Conservation (phyloP, 805 yeast species). For the Suhomyces prunicola region DNA sequence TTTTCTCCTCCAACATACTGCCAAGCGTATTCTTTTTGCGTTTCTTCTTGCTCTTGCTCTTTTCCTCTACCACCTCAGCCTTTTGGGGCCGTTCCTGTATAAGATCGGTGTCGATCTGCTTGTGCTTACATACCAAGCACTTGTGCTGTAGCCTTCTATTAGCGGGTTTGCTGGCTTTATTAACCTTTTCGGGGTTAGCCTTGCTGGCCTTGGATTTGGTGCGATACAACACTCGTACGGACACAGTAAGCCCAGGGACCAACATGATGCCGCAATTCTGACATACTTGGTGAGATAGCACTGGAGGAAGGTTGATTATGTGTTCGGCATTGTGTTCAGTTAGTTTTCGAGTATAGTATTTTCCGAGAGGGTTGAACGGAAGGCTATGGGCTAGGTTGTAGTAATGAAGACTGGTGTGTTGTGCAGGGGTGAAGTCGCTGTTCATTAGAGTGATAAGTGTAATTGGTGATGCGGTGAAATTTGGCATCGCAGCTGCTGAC, state of each 20-base stretch:
- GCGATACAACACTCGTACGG: constrained; percentile 19
- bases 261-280: constrained; percentile 27
- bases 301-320: constrained; percentile 27
- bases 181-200: neutral
- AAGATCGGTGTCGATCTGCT: constrained; percentile 5
- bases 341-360: constrained; percentile 21
- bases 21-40: constrained; percentile 44
- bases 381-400: constrained; percentile 28
- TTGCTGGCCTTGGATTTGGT: constrained; percentile 3
- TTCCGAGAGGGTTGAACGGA: constrained; percentile 24
- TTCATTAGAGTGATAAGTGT: neutral
- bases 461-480: neutral
- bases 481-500: neutral
- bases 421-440: constrained; percentile 1
- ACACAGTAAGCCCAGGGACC: constrained; percentile 35
- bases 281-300: constrained; percentile 26
- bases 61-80: neutral
- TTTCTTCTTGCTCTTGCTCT: constrained; percentile 20
- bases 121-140: constrained; percentile 20
- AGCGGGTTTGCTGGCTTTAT: neutral
- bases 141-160: constrained; percentile 11
- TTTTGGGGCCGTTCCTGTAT: constrained; percentile 4
- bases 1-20: constrained; percentile 41
- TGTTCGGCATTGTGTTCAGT: constrained; percentile 20
- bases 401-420: constrained; percentile 25